A percentile compares a stretch with the other conserved stretches of the same genome.
These are phyloP conservation scores for Backusella tuberculispora DNA, from an alignment of 192 early-diverging fungal genomes.

Conservation along the genomic window DNA sequence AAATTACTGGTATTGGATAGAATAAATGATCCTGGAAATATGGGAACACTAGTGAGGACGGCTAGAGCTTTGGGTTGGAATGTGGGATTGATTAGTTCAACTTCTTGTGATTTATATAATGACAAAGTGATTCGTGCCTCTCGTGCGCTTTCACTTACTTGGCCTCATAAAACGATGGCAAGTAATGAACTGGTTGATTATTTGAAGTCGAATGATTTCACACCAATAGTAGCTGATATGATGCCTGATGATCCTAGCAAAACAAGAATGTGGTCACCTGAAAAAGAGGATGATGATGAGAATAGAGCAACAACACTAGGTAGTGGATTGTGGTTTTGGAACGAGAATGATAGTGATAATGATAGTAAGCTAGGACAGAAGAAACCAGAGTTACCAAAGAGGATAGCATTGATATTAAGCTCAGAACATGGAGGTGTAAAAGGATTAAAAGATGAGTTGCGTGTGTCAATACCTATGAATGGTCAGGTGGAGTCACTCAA, in stretches of 20 bases:
- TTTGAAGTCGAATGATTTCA: conserved; percentile 30
- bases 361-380: background rate
- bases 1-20: conserved; percentile 48
- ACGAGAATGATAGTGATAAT: conserved; percentile 8
- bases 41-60: conserved; percentile 52
- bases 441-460: conserved; percentile 27
- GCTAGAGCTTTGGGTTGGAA: conserved; percentile 53
- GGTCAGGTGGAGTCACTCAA: conserved; percentile 49
- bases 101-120: conserved; percentile 52
- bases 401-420: conserved; percentile 46
- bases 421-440: conserved; percentile 51
- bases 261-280: conserved; percentile 18
- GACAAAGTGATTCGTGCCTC: conserved; percentile 53
- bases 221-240: conserved; percentile 53
- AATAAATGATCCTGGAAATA: conserved; percentile 49
- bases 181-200: conserved; percentile 29
- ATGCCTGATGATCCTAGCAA: conserved; percentile 19
- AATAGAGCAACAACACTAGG: background rate
- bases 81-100: conserved; percentile 39
- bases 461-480: conserved; percentile 54
- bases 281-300: background rate
- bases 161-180: conserved; percentile 28
- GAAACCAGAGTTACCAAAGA: conserved; percentile 26
- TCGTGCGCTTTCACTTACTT: conserved; percentile 43
- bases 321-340: conserved; percentile 29